Conservation (phyloP, 371 early-diverging fungal genomes). For the Dinochytrium kinnereticum region DNA sequence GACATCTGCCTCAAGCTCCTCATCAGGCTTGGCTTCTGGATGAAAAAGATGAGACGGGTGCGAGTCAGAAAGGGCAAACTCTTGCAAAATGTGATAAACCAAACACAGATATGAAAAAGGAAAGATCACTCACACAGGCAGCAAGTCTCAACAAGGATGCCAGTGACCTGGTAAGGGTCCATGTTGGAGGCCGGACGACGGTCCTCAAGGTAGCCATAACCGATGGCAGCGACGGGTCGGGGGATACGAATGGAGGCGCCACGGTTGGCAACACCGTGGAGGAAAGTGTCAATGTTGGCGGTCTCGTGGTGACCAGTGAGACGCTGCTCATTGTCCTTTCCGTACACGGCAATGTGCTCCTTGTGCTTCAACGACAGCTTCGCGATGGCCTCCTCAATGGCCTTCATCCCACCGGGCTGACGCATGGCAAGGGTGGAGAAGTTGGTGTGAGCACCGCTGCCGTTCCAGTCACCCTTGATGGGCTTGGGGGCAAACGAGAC, state of each 20-base stretch:
- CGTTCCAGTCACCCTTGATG: slow-evolving; percentile 64
- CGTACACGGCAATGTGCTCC: slow-evolving; percentile 69
- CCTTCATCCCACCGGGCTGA: slow-evolving; percentile 58
- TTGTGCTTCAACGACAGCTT: slow-evolving; percentile 57
- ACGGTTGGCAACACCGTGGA: slow-evolving; percentile 67
- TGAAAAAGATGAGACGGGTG: background rate
- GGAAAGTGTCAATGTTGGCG: slow-evolving; percentile 64
- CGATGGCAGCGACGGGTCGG: slow-evolving; percentile 64
- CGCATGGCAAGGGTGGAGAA: slow-evolving; percentile 67
- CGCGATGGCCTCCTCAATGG: slow-evolving; percentile 63
- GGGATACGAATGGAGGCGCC: slow-evolving; percentile 72
- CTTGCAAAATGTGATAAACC: background rate
- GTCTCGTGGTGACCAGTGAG: slow-evolving; percentile 68
- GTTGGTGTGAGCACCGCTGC: slow-evolving; percentile 55
- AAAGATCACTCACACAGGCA: slow-evolving; percentile 32
- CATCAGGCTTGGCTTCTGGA: background rate
- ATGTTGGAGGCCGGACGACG: slow-evolving; percentile 70
- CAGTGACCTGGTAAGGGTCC: slow-evolving; percentile 68
- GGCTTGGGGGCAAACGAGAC: slow-evolving; percentile 60
- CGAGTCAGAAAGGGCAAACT: background rate
- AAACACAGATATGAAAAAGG: background rate
- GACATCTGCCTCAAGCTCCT: background rate
- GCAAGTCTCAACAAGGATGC: slow-evolving; percentile 61
- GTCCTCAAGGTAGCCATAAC: slow-evolving; percentile 68
- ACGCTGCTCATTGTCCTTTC: slow-evolving; percentile 68